phyloP scores from a whole-genome alignment of 2,329 filamentous ascomycete genomes.

The Ploettnerulaceae sp. region DNA sequence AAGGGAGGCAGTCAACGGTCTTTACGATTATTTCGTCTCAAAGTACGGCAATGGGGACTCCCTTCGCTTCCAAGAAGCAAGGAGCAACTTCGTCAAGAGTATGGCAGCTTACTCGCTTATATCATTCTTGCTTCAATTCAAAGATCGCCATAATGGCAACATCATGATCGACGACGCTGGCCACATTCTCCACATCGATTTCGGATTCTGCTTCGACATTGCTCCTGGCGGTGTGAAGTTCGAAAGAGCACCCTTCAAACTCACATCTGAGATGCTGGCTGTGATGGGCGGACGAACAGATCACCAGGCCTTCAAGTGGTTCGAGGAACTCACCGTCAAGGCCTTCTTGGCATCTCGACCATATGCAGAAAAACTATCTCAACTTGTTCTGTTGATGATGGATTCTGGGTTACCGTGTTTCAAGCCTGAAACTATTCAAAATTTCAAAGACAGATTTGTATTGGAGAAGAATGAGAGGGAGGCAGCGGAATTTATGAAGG shows the following conservation, averaged over 20 bases:
- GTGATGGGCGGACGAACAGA: conserved; percentile 89
- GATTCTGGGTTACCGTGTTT: conserved; percentile 96
- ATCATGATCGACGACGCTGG: conserved; percentile 99
- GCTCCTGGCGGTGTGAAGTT: conserved; percentile 96
- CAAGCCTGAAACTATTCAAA: conserved; percentile 89
- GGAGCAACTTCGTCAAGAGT: conserved; percentile 96
- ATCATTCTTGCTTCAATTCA: conserved; percentile 95
- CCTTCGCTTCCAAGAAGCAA: conserved; percentile 87
- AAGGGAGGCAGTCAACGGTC: conserved; percentile 92
- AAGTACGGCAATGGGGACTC: conserved; percentile 98
- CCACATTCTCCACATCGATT: conserved; percentile 97
- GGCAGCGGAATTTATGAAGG: conserved; percentile 90
- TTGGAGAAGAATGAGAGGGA: conserved; percentile 87
- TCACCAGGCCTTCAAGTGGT: conserved; percentile 88
- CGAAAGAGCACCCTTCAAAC: conserved; percentile 96
- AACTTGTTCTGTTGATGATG: conserved; percentile 92
- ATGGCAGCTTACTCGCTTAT: conserved; percentile 99
- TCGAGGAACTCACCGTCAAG: conserved; percentile 95
- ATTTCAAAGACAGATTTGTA: conserved; percentile 90
- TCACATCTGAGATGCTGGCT: conserved; percentile 96
- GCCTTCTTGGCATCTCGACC: conserved; percentile 84
- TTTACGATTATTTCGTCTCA: conserved; percentile 97
- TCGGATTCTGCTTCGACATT: conserved; percentile 99
- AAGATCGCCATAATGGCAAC: conserved; percentile 98
- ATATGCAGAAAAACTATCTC: conserved; percentile 81